These are phyloP conservation scores for Ogataea degrootiae DNA, from an alignment of 805 yeast species.

Conservation along the genomic window DNA sequence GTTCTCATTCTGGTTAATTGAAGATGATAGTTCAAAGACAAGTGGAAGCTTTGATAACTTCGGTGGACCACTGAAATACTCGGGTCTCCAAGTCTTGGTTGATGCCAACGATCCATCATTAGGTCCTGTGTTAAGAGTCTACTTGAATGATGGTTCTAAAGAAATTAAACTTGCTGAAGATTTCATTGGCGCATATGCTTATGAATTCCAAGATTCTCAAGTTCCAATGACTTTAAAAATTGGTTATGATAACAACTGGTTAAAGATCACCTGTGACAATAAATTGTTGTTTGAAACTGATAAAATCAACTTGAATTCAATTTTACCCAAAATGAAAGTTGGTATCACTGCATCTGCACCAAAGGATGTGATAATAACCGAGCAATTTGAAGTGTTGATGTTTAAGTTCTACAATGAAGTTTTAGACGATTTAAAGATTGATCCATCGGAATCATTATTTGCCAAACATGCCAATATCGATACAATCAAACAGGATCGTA, in stretches of 20 bases:
- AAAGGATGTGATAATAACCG: conserved; percentile 34
- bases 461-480: conserved; percentile 20
- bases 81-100: conserved; percentile 60
- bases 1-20: conserved; percentile 52
- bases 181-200: conserved; percentile 28
- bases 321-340: conserved; percentile 35
- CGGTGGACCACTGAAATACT: conserved; percentile 54
- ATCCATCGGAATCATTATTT: conserved; percentile 21
- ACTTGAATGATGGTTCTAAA: conserved; percentile 53
- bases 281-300: conserved; percentile 65
- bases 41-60: conserved; percentile 33
- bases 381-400: conserved; percentile 61
- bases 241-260: conserved; percentile 42
- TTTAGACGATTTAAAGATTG: conserved; percentile 19
- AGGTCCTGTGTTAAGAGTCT: conserved; percentile 52
- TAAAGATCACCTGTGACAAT: conserved; percentile 69
- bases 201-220: conserved; percentile 56
- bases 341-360: conserved; percentile 52
- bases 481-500: conserved; percentile 30
- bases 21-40: conserved; percentile 13
- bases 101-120: conserved; percentile 43
- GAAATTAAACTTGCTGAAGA: conserved; percentile 24
- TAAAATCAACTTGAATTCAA: conserved; percentile 40
- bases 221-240: conserved; percentile 69
- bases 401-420: conserved; percentile 52